Evolutionary conservation across 2,329 filamentous ascomycete genomes (phyloP).

Genomic region (Rhynchosporium graminicola): DNA sequence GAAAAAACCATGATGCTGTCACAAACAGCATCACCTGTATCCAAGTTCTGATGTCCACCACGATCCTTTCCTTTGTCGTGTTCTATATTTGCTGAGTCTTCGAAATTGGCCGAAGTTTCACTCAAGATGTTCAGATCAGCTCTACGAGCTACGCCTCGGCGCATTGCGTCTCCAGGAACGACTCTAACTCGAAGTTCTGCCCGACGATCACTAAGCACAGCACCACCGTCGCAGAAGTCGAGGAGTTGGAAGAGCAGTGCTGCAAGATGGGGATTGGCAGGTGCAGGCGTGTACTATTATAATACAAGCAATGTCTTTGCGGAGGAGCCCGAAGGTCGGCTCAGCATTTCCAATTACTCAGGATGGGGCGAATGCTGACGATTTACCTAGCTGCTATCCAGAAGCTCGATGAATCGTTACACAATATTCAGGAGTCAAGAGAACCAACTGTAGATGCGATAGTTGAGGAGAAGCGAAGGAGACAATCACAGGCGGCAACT

Average conservation of each 20-base stretch:
- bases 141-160: conserved; percentile 34
- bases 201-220: conserved; percentile 53
- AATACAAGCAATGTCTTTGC: conserved; percentile 87
- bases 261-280: conserved; percentile 73
- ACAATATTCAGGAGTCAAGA: conserved; percentile 48
- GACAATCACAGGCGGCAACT: conserved; percentile 37
- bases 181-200: conserved; percentile 20
- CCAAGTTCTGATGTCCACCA: conserved; percentile 25
- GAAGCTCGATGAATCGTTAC: conserved; percentile 41
- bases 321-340: conserved; percentile 72
- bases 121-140: conserved; percentile 35
- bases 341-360: neutral
- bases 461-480: conserved; percentile 59
- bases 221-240: conserved; percentile 62
- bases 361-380: conserved; percentile 28
- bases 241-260: conserved; percentile 80
- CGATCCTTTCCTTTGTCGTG: conserved; percentile 34
- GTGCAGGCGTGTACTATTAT: conserved; percentile 85
- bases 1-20: conserved; percentile 34
- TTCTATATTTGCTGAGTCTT: conserved; percentile 4
- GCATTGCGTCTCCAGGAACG: conserved; percentile 27
- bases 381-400: conserved; percentile 36
- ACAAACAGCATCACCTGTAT: conserved; percentile 27
- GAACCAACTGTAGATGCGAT: conserved; percentile 67
- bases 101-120: conserved; percentile 16